phyloP scores from a whole-genome alignment of 805 yeast species.

The Saturnispora serradocipensis region DNA sequence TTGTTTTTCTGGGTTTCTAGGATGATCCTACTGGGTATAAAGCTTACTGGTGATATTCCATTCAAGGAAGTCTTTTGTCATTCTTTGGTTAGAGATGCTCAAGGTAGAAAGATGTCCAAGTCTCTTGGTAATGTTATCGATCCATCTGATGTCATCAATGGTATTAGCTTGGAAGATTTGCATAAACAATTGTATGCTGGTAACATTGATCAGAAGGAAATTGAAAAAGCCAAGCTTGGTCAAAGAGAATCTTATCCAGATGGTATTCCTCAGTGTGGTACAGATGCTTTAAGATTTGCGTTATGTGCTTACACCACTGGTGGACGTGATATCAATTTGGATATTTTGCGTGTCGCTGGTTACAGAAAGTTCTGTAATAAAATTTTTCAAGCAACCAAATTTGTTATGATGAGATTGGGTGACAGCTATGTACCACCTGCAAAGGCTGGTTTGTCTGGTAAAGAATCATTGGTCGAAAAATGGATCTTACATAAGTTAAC shows the following conservation, averaged over 20 bases:
- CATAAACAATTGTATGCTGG: slow-evolving; percentile 72
- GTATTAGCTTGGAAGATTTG: slow-evolving; percentile 71
- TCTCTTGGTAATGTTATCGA: slow-evolving; percentile 95
- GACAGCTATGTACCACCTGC: slow-evolving; percentile 80
- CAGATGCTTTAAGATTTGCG: slow-evolving; percentile 97
- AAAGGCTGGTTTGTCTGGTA: slow-evolving; percentile 49
- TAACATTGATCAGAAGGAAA: slow-evolving; percentile 82
- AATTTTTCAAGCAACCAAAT: slow-evolving; percentile 97
- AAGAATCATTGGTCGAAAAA: slow-evolving; percentile 86
- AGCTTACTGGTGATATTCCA: slow-evolving; percentile 85
- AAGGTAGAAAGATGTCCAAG: slow-evolving; percentile 98
- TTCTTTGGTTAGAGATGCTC: slow-evolving; percentile 97
- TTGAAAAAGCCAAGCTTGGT: slow-evolving; percentile 79
- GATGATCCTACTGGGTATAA: slow-evolving; percentile 87
- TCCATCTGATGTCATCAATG: slow-evolving; percentile 88
- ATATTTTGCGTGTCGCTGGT: slow-evolving; percentile 94
- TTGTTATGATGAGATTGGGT: slow-evolving; percentile 88
- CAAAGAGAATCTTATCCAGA: slow-evolving; percentile 86
- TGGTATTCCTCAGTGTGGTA: slow-evolving; percentile 99
- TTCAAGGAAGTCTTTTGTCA: slow-evolving; percentile 97
- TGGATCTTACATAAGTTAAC: slow-evolving; percentile 91
- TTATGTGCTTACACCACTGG: slow-evolving; percentile 98
- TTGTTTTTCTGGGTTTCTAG: slow-evolving; percentile 98
- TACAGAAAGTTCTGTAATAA: slow-evolving; percentile 99
- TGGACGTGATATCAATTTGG: slow-evolving; percentile 95